Base-by-base conservation (phyloP, 2,329 filamentous ascomycete species). In the Stemphylium beticola region DNA sequence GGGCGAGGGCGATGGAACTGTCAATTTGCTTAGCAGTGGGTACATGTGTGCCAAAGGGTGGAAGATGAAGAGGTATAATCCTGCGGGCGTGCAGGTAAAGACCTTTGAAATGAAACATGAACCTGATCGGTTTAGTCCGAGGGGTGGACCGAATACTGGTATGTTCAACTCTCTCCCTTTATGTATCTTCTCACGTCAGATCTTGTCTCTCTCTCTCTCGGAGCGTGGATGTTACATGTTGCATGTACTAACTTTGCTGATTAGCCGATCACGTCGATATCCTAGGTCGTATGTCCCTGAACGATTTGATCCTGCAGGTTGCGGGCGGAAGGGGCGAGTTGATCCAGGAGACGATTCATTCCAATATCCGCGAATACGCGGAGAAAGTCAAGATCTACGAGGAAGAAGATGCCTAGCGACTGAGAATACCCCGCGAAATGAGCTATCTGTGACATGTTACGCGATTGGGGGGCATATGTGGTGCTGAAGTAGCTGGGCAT, bases 1-100 rank as follows among this genome's bases (percentile, higher is more conserved):
- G 82, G 93, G 93, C 33, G 95, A 98, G 74, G 95, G 95, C 4
- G 95, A 99, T 66, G 95, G 95, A 1, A 99, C 95, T 0, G 95
- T 99, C 37, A 96, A 93, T 61, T 77, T 99, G n/a, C 78, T 99
- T 10, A 96, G 90, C 65, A 86, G 87, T 0, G 95, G 93, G 2
- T 99, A 98, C 74, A 98, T 99, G 95, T 99, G 95, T 75, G 89
- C 92, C 65, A 92, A 89, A 67, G 95, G 95, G 3, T 99, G 95
- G 95, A 87, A 88, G 53, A 90, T 97, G 76, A 92, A 92, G 76
- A 85, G 95, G 32, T 99, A 96, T 74, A 99, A 99, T 68, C 95
- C 95, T 0, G 89, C 92, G 0, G 87, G 88, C 2, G 84, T 88
- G 29, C 86, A 92, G 67, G 80, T 99, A 59, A 96, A 87, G 36